Conservation (phyloP, 2,329 filamentous ascomycete species). For the Botryotinia narcissicola region DNA sequence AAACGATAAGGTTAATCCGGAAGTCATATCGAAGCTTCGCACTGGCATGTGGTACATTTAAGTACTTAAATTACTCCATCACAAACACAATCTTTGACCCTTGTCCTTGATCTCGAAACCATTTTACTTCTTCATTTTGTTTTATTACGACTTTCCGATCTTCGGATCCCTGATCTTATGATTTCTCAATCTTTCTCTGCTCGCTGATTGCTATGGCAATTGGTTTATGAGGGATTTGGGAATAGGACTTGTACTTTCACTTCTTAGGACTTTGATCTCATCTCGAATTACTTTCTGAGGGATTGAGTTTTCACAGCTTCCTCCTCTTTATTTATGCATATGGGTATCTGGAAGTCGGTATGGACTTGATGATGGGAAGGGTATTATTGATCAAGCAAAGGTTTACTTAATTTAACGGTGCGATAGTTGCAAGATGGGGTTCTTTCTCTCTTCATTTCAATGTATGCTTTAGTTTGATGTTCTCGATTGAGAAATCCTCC, state of each 20-base stretch:
- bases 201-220: neutral
- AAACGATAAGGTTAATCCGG: constrained; percentile 19
- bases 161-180: constrained; percentile 23
- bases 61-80: neutral
- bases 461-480: neutral
- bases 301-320: neutral
- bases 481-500: neutral
- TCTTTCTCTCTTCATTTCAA: neutral
- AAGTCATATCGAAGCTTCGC: constrained; percentile 29
- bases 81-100: constrained; percentile 21
- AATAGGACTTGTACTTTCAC: constrained; percentile 26
- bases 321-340: neutral
- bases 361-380: constrained; percentile 8
- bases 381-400: neutral
- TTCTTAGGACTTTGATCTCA: constrained; percentile 27
- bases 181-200: constrained; percentile 4
- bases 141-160: constrained; percentile 27
- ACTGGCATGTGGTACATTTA: constrained; percentile 40
- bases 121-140: constrained; percentile 27
- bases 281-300: neutral
- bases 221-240: constrained; percentile 2
- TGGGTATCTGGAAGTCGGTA: neutral
- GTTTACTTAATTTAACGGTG: neutral
- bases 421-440: neutral
- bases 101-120: constrained; percentile 25